These are phyloP conservation scores for Ilex asprella DNA, from an alignment of 257 asterid genomes.

Conservation along the genomic window DNA sequence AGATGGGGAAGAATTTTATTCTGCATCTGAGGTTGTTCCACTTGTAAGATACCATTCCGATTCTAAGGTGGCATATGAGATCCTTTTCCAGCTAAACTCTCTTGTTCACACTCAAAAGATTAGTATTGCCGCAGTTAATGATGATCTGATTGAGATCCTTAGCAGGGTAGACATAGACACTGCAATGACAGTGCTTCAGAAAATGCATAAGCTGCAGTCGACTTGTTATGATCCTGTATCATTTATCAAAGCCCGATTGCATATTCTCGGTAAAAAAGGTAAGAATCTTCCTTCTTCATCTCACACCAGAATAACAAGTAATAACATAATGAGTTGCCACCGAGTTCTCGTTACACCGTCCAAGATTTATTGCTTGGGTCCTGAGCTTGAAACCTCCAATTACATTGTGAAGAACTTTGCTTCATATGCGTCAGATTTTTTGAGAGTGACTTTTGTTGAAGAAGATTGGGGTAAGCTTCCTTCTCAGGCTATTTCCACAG, in stretches of 20 bases:
- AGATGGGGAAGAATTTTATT: slow-evolving; percentile 27
- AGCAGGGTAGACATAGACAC: slow-evolving; percentile 38
- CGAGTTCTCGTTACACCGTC: slow-evolving; percentile 77
- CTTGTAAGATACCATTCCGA: slow-evolving; percentile 34
- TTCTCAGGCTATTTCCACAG: slow-evolving; percentile 38
- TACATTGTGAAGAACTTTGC: slow-evolving; percentile 78
- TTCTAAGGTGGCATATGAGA: slow-evolving; percentile 52
- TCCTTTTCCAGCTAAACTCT: slow-evolving; percentile 80
- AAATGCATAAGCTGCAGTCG: slow-evolving; percentile 62
- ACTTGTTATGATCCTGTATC: slow-evolving; percentile 63
- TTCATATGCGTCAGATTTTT: slow-evolving; percentile 58
- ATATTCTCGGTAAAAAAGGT: slow-evolving; percentile 17
- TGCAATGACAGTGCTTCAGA: slow-evolving; percentile 45
- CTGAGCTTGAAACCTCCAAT: slow-evolving; percentile 86
- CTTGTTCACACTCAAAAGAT: slow-evolving; percentile 74
- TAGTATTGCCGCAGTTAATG: slow-evolving; percentile 56
- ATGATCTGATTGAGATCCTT: slow-evolving; percentile 45
- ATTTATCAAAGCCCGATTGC: slow-evolving; percentile 34
- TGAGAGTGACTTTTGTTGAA: slow-evolving; percentile 89
- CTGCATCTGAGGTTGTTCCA: slow-evolving; percentile 56
- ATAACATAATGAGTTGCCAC: slow-evolving; percentile 71
- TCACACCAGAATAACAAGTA: slow-evolving; percentile 31
- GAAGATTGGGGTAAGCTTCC: slow-evolving; percentile 91
- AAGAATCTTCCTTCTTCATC: slow-evolving; percentile 26
- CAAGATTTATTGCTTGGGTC: slow-evolving; percentile 81